These are phyloP conservation scores for Tetrahymena thermophila DNA, from an alignment of 73 alveolate species.

Conservation along the genomic window DNA sequence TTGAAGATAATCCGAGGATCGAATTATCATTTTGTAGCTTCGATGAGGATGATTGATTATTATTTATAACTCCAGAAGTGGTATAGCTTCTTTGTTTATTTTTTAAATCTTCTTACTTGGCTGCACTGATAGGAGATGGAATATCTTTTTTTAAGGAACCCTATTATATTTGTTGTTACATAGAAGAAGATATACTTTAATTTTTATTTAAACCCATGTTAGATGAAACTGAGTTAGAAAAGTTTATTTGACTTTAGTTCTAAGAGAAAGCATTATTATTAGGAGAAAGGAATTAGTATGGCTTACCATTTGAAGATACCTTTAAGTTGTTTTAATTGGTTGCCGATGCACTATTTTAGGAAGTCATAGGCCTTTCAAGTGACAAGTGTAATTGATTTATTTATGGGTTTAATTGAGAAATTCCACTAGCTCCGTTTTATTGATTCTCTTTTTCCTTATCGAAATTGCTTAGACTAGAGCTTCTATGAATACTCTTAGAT, in stretches of 20 bases:
- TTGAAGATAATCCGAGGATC: background rate
- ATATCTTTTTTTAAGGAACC: background rate
- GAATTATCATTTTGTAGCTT: background rate
- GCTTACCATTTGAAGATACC: background rate
- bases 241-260: background rate
- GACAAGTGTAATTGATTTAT: background rate
- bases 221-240: background rate
- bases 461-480: background rate
- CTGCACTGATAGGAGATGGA: background rate
- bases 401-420: background rate
- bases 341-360: background rate
- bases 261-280: background rate
- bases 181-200: background rate
- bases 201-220: background rate
- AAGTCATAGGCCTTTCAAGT: background rate
- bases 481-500: background rate
- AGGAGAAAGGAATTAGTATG: background rate
- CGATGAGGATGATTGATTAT: background rate
- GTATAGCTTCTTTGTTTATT: background rate
- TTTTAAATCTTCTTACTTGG: background rate
- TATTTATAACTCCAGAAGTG: background rate
- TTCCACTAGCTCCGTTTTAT: background rate
- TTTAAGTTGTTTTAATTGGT: background rate
- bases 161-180: background rate
- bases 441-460: background rate